Conservation (phyloP, 1,284 basidiomycete genomes). For the Thelephora terrestris region DNA sequence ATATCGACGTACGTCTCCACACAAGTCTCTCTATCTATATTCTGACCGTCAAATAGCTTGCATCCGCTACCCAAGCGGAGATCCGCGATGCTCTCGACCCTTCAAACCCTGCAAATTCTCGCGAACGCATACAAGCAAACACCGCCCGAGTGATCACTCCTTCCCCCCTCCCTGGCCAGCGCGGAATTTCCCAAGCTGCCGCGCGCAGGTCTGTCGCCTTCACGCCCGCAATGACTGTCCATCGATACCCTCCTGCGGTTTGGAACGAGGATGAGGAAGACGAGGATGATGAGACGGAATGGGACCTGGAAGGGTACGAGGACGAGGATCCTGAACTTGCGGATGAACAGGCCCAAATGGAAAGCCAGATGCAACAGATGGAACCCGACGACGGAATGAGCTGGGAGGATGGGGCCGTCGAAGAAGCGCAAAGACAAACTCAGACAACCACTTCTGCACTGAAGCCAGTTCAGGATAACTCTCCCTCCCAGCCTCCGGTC, state of each 20-base stretch:
- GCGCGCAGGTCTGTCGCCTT: slow-evolving; percentile 44
- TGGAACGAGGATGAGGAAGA: slow-evolving; percentile 79
- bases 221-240: slow-evolving; percentile 45
- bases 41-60: slow-evolving; percentile 37
- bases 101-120: slow-evolving; percentile 17
- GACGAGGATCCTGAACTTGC: slow-evolving; percentile 57
- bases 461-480: neutral
- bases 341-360: slow-evolving; percentile 32
- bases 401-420: slow-evolving; percentile 60
- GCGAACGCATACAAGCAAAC: neutral
- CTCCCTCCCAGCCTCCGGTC: neutral
- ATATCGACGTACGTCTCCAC: slow-evolving; percentile 74
- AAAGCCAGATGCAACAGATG: slow-evolving; percentile 26
- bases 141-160: slow-evolving; percentile 23
- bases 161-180: slow-evolving; percentile 33
- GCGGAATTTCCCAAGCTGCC: slow-evolving; percentile 14
- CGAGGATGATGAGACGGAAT: slow-evolving; percentile 54
- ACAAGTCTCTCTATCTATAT: neutral
- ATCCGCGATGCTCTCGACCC: slow-evolving; percentile 38
- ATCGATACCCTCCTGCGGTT: slow-evolving; percentile 68
- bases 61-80: slow-evolving; percentile 65
- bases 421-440: slow-evolving; percentile 29
- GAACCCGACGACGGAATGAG: slow-evolving; percentile 67
- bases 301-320: slow-evolving; percentile 65
- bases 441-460: neutral